These are phyloP conservation scores for Crotalaria pallida DNA, from an alignment of 306 rosid species.

Conservation along the genomic window DNA sequence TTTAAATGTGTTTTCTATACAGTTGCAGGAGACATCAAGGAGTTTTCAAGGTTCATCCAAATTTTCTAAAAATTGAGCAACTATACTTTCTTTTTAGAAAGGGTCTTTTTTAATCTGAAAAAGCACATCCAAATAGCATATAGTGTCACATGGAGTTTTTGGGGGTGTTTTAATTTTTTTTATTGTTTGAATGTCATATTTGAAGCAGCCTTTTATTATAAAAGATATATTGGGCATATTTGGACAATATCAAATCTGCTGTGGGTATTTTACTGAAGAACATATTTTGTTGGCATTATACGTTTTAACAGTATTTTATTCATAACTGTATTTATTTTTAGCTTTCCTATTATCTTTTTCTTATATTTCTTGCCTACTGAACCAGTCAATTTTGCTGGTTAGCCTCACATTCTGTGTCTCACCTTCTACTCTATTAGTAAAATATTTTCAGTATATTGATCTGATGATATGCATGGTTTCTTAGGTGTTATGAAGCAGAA, in stretches of 20 bases:
- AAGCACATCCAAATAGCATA: too few species aligned
- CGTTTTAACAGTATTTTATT: background rate
- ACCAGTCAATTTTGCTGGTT: background rate
- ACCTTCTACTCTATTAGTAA: background rate
- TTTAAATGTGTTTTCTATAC: background rate
- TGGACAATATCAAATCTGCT: slow-evolving; percentile 2
- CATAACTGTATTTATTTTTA: background rate
- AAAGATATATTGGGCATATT: background rate
- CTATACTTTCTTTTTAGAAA: too few species aligned
- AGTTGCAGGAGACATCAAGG: background rate
- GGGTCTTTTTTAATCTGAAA: too few species aligned
- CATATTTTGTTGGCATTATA: background rate
- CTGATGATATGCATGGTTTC: background rate
- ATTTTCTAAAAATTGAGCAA: too few species aligned
- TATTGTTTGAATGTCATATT: background rate
- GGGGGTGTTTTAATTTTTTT: background rate
- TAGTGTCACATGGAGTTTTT: background rate
- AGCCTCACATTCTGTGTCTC: background rate
- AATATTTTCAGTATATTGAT: background rate
- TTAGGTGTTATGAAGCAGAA: slow-evolving; percentile 83
- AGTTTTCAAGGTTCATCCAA: background rate
- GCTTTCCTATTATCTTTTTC: background rate
- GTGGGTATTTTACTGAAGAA: background rate
- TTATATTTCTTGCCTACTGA: background rate
- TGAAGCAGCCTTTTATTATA: background rate